phyloP scores from a whole-genome alignment of 768 basidiomycete species.

The Boletus bicolor region DNA sequence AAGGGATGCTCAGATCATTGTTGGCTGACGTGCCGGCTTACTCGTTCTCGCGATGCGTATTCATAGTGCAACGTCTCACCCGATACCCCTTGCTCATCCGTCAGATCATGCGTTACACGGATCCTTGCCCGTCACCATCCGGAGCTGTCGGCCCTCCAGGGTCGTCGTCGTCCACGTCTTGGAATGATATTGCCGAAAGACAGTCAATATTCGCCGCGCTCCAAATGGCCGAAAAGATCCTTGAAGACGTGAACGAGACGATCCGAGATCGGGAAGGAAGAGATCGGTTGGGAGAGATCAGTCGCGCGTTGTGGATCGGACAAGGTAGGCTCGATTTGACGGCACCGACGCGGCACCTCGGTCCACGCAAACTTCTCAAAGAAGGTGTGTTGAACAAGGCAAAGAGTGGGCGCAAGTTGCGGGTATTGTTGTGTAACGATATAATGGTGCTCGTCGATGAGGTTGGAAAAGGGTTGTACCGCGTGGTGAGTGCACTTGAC shows the following conservation, averaged over 20 bases:
- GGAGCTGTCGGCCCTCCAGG: background rate
- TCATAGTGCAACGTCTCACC: conserved; percentile 89
- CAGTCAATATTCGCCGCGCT: conserved; percentile 52
- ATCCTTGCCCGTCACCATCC: conserved; percentile 35
- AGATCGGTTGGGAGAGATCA: conserved; percentile 72
- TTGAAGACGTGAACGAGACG: conserved; percentile 82
- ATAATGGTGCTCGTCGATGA: conserved; percentile 84
- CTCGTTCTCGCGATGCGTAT: background rate
- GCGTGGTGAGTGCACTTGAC: conserved; percentile 59
- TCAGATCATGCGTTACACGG: conserved; percentile 81
- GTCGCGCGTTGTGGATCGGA: conserved; percentile 83
- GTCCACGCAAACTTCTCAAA: conserved; percentile 71
- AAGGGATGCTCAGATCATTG: too few relatives aligned
- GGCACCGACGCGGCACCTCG: conserved; percentile 82
- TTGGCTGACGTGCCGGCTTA: background rate
- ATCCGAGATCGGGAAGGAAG: conserved; percentile 80
- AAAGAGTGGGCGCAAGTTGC: conserved; percentile 78
- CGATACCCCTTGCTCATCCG: conserved; percentile 89
- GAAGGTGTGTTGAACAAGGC: conserved; percentile 78
- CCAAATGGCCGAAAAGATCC: conserved; percentile 64
- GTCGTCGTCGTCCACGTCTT: background rate
- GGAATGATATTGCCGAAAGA: conserved; percentile 45
- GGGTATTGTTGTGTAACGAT: conserved; percentile 83
- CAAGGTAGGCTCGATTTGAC: conserved; percentile 88
- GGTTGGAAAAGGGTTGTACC: conserved; percentile 64